Base-by-base conservation (phyloP, 306 rosid species). In the Casuarina equisetifolia region DNA sequence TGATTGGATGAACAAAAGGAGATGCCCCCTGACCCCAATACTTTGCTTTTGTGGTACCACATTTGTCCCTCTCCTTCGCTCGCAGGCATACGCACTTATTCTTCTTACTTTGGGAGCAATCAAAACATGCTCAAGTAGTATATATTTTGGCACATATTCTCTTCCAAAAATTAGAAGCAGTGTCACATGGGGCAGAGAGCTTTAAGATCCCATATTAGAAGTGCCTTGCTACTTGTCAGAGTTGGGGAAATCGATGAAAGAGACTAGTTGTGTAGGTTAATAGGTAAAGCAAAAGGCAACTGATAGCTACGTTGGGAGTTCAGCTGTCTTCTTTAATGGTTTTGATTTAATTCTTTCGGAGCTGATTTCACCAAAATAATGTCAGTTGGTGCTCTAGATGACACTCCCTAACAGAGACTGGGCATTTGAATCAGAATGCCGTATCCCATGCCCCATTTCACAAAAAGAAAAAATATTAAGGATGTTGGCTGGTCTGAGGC, bases 1-100 rank as follows among this genome's bases (percentile, higher is more conserved):
- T 86, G 84, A 85, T 79, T 81, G 88, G 90, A 74, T 78, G 82
- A 62, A 79, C 76, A 83, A 86, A 87, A 80, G 80, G 78, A 82
- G 88, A 87, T 85, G 79, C 88, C 80, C 89, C 87, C 86, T 86
- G 72, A 61, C 83, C 70, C 76, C 80, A 77, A 73, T 73, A 79
- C 82, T 81, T 80, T 86, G 72, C 64, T 81, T 69, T 86, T 67
- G 48, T 15, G 70, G 70, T 39, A 64, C 49, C 35, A 57, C 76
- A 49, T 52, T 7, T 73, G 16, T 43, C 9, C 62, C 49, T 72
- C 39, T 58, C 11, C 38, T 6, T 57, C 11, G 63, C 64, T 58
- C 15, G 57, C 17, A 51, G 15, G 57, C 57, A 3, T n/a, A 51
- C 57, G 8, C 10, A 64, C 32, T 64, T 6, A 40, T 64, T 39